Conservation (phyloP, 1,284 basidiomycete genomes). For the Cerrena zonata region DNA sequence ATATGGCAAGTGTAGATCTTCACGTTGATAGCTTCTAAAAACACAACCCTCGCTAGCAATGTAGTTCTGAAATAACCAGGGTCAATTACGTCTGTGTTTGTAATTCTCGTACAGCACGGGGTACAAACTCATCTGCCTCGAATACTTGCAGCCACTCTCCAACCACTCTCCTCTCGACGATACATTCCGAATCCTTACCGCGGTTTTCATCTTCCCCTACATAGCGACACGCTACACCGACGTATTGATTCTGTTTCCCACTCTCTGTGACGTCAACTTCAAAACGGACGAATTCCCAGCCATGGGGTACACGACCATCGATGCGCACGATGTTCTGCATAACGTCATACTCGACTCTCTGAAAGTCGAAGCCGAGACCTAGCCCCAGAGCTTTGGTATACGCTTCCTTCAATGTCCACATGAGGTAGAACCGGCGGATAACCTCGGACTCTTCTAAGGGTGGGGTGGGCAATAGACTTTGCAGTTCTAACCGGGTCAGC, state of each 20-base stretch:
- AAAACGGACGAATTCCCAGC: conserved; percentile 66
- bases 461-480: conserved; percentile 31
- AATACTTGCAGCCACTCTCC: conserved; percentile 22
- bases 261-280: conserved; percentile 28
- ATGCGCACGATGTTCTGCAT: conserved; percentile 44
- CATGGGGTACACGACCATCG: conserved; percentile 49
- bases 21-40: too few species aligned
- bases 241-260: conserved; percentile 43
- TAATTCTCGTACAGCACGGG: conserved; percentile 34
- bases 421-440: conserved; percentile 60
- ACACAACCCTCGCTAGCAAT: too few species aligned
- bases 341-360: conserved; percentile 64
- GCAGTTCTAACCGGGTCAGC: conserved; percentile 53
- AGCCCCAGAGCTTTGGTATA: conserved; percentile 79
- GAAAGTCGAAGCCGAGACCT: conserved; percentile 77
- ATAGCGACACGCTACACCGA: conserved; percentile 58
- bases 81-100: too few species aligned
- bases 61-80: too few species aligned
- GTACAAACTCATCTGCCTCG: conserved; percentile 20
- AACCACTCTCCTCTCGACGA: conserved; percentile 9
- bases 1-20: too few species aligned
- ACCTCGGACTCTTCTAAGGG: conserved; percentile 37
- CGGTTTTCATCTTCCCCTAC: conserved; percentile 17
- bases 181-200: conserved; percentile 10
- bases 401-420: conserved; percentile 84